Percentiles rank a stretch among this genome's conserved stretches.
These are phyloP conservation scores for Kwoniella sp. DNA, from an alignment of 768 basidiomycete genomes.

Conservation along the genomic window DNA sequence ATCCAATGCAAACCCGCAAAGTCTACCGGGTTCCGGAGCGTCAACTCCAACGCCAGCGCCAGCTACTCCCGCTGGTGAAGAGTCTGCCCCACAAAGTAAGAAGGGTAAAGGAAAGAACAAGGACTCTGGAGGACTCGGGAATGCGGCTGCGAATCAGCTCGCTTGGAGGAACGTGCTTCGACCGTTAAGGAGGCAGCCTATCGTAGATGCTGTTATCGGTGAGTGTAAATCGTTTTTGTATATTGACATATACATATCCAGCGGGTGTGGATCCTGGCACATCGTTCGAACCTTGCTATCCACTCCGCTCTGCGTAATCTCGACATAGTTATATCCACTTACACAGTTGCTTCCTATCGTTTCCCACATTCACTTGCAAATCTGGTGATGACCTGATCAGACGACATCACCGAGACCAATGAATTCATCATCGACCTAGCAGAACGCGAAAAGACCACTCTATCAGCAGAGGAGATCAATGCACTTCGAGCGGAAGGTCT, in stretches of 20 bases:
- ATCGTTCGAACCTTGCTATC: too few species aligned
- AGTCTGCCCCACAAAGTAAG: slow-evolving; percentile 17
- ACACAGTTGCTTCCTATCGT: too few species aligned
- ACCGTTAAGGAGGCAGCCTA: slow-evolving; percentile 33
- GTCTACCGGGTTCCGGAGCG: neutral
- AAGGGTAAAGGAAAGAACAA: slow-evolving; percentile 53
- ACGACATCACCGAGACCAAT: slow-evolving; percentile 96
- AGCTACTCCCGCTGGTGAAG: neutral
- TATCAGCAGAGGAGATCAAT: slow-evolving; percentile 85
- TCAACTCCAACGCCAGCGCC: neutral
- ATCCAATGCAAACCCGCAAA: neutral
- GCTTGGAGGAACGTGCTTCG: slow-evolving; percentile 39
- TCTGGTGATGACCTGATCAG: too few species aligned
- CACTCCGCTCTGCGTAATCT: too few species aligned
- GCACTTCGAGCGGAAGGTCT: slow-evolving; percentile 77
- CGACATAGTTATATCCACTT: too few species aligned
- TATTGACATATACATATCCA: too few species aligned
- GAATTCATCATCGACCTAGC: slow-evolving; percentile 85
- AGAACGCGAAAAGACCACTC: slow-evolving; percentile 55
- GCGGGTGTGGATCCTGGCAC: too few species aligned
- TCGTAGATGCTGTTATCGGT: slow-evolving; percentile 48
- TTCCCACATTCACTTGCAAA: too few species aligned
- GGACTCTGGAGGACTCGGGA: slow-evolving; percentile 65
- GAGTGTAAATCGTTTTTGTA: too few species aligned
- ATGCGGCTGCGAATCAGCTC: slow-evolving; percentile 58